These are phyloP conservation scores for Psilocybe subaeruginosa DNA, from an alignment of 768 basidiomycete species.

Conservation along the genomic window DNA sequence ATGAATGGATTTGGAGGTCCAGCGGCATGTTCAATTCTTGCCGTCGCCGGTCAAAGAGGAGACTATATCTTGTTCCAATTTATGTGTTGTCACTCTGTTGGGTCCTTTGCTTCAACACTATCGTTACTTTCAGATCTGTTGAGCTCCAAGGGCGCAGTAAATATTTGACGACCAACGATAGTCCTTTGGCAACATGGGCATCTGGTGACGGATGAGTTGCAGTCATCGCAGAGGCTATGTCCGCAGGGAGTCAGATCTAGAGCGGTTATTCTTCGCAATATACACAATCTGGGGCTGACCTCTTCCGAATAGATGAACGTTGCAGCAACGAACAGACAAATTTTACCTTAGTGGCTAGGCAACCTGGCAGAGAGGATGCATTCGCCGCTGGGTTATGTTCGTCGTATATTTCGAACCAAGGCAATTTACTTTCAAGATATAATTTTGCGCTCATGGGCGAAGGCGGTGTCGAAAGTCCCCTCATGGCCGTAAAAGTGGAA, in stretches of 20 bases:
- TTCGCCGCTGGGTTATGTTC: constrained; percentile 15
- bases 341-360: background rate
- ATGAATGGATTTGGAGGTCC: too few species aligned
- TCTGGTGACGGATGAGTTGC: background rate
- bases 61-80: background rate
- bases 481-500: constrained; percentile 4
- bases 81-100: constrained; percentile 3
- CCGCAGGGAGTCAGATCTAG: constrained; percentile 9
- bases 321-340: background rate
- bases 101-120: background rate
- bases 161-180: background rate
- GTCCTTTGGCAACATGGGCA: constrained; percentile 8
- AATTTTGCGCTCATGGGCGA: constrained; percentile 15
- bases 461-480: constrained; percentile 13
- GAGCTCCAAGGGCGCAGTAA: constrained; percentile 10
- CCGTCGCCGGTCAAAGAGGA: background rate
- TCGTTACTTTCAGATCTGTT: constrained; percentile 5
- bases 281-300: too few species aligned
- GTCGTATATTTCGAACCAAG: constrained; percentile 19
- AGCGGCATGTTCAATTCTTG: background rate
- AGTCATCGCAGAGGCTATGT: constrained; percentile 16
- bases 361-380: background rate
- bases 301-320: background rate
- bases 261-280: constrained; percentile 1
- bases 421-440: constrained; percentile 12